Conservation (phyloP, 2,329 filamentous ascomycete genomes). For the Ophiostoma novo-ulmi region DNA sequence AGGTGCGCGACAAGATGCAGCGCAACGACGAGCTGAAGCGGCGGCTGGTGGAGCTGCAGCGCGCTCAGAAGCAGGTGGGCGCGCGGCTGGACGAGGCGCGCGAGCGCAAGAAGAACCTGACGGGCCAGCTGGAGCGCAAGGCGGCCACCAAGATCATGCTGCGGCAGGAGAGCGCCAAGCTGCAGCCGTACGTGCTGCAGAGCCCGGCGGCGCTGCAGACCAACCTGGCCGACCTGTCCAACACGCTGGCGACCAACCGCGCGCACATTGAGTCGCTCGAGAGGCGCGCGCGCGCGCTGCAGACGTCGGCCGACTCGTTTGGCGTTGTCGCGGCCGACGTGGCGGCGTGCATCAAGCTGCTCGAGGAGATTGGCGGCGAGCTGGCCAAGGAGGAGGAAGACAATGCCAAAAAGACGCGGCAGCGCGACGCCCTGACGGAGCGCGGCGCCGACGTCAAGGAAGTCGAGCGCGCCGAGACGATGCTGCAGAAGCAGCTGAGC, state of each 20-base stretch:
- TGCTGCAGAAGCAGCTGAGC: constrained; percentile 75
- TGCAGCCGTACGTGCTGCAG: constrained; percentile 87
- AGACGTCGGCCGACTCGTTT: constrained; percentile 89
- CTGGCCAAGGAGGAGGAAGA: constrained; percentile 89
- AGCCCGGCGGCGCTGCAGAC: constrained; percentile 79
- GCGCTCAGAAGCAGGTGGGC: constrained; percentile 76
- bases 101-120: constrained; percentile 70
- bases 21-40: constrained; percentile 84
- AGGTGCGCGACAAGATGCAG: constrained; percentile 77
- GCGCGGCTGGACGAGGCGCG: constrained; percentile 79
- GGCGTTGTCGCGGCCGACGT: constrained; percentile 79
- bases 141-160: constrained; percentile 64
- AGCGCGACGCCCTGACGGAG: constrained; percentile 82
- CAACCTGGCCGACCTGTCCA: constrained; percentile 73
- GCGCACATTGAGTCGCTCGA: constrained; percentile 82
- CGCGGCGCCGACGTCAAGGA: constrained; percentile 84
- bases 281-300: constrained; percentile 77
- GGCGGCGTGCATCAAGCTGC: constrained; percentile 76
- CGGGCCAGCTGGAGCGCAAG: constrained; percentile 65
- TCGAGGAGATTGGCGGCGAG: constrained; percentile 82
- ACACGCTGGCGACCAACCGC: constrained; percentile 72
- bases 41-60: constrained; percentile 70
- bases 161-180: constrained; percentile 79
- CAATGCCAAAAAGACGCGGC: constrained; percentile 69
- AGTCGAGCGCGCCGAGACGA: constrained; percentile 79